Base-by-base conservation (phyloP, 352 stramenopile species). In the Phytopythium delawarense region DNA sequence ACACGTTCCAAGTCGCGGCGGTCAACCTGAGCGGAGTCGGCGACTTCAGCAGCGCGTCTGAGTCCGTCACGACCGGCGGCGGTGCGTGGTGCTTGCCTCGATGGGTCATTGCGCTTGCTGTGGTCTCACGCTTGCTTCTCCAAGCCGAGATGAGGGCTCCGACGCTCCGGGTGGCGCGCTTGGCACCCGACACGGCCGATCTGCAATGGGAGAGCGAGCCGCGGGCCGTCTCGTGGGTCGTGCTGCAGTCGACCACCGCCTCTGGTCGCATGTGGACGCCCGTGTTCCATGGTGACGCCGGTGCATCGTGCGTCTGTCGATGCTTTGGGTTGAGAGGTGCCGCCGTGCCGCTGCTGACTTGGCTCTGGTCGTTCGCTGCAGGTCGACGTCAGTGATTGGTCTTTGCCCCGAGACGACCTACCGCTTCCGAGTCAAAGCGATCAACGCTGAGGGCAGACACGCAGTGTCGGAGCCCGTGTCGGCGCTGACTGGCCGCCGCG, bases 21-120 rank as follows among this genome's bases (percentile, higher is more conserved):
- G 71, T 87, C 40, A 89, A 76, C 32, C 42, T 92, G 39, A 73
- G 87, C 45, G 82, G 82, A 3, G 69, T 82, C 53, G 84, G 82
- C 55, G 67, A 76, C 9, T 86, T 84, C 57, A 83, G 79, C 32
- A 23, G 52, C 2, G 46, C 58, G 2, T 87, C 74, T 7, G 39
- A 72, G 16, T 49, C 66, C 9, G 63, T 63, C 4, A 74, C 42
- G 46, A 87, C 79, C 0, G 58, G 59, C 32, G 66, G 21, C 70
- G 68, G 77, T 84, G 23, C 42, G 51, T 30, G 20, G 50, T 15
- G 7, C 28, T 60, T 50, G 42, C 4, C 7, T 49, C 7, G 20
- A 7, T 49, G 4, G 42, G 12, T 12, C 9, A 20, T 25, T 4
- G 42, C 25, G 4, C 39, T 28, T 52, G 25, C 13, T 7, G 21